These are phyloP conservation scores for Pleurotus ostreatus DNA, from an alignment of 768 basidiomycete genomes.

Conservation along the genomic window DNA sequence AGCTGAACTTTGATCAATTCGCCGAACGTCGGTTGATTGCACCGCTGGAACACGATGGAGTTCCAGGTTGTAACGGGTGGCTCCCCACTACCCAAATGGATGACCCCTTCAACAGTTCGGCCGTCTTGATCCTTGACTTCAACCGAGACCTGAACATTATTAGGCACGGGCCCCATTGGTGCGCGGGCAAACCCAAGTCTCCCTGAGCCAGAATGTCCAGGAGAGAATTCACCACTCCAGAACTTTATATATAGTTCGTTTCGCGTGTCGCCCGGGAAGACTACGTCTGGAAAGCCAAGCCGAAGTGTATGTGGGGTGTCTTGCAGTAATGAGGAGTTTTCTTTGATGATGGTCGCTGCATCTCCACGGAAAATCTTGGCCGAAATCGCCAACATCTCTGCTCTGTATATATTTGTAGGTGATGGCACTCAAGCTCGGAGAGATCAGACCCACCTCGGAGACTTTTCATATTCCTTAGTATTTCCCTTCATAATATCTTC, in stretches of 20 bases:
- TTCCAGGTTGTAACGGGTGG: slow-evolving; percentile 75
- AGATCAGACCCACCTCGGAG: slow-evolving; percentile 52
- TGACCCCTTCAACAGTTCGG: slow-evolving; percentile 58
- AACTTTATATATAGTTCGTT: slow-evolving; percentile 97
- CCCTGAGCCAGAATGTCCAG: slow-evolving; percentile 42
- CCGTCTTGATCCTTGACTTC: slow-evolving; percentile 82
- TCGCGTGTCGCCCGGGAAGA: slow-evolving; percentile 87
- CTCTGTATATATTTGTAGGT: slow-evolving; percentile 39
- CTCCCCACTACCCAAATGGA: slow-evolving; percentile 86
- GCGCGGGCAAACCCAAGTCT: slow-evolving; percentile 62
- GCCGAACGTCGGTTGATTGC: slow-evolving; percentile 86
- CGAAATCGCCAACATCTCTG: slow-evolving; percentile 82
- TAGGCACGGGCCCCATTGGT: slow-evolving; percentile 47
- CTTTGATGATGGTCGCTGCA: slow-evolving; percentile 64
- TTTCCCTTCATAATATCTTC: slow-evolving; percentile 88
- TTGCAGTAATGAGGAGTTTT: slow-evolving; percentile 80
- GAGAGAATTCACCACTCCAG: slow-evolving; percentile 86
- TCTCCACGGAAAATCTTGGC: slow-evolving; percentile 89
- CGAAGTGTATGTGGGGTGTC: slow-evolving; percentile 80
- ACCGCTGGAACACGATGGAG: slow-evolving; percentile 88
- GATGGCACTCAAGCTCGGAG: neutral
- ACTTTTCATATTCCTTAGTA: slow-evolving; percentile 77
- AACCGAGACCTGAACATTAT: slow-evolving; percentile 86
- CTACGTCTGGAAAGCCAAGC: slow-evolving; percentile 94
- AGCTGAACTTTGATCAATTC: slow-evolving; percentile 89